Percentiles rank a stretch among this genome's conserved stretches.
phyloP scores from a whole-genome alignment of 208 protist species.

The Trypanosoma scelopori region DNA sequence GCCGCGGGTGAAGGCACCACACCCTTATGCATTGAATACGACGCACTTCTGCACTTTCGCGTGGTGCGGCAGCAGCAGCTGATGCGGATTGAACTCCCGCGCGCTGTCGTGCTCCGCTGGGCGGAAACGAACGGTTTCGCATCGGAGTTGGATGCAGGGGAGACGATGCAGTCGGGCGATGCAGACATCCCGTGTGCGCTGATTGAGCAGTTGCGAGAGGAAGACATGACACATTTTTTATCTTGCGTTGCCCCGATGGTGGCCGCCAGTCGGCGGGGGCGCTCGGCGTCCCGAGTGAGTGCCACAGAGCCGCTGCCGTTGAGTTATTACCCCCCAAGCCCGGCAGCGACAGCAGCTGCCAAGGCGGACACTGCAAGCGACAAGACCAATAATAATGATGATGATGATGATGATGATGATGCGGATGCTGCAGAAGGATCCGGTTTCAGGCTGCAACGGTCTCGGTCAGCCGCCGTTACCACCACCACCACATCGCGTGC shows the following conservation, averaged over 20 bases:
- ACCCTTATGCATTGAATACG: conserved; percentile 61
- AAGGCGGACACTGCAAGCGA: neutral
- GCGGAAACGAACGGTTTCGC: conserved; percentile 63
- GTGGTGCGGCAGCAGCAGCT: conserved; percentile 57
- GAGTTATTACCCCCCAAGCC: conserved; percentile 26
- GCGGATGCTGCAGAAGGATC: neutral
- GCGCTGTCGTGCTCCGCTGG: conserved; percentile 43
- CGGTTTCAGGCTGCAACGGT: neutral
- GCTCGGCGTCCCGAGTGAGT: conserved; percentile 72
- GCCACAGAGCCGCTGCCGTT: conserved; percentile 68
- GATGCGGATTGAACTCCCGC: conserved; percentile 75
- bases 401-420: neutral
- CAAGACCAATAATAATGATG: neutral
- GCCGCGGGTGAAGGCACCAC: conserved; percentile 48
- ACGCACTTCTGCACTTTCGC: conserved; percentile 67
- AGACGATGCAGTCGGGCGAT: neutral
- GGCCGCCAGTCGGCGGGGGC: conserved; percentile 48
- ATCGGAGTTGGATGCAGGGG: conserved; percentile 38
- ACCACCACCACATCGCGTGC: neutral
- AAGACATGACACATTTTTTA: conserved; percentile 65
- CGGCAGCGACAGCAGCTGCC: neutral
- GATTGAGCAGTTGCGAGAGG: conserved; percentile 43
- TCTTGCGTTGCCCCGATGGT: conserved; percentile 52
- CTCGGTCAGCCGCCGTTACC: neutral
- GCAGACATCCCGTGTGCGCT: conserved; percentile 30